These are phyloP conservation scores for Pythium volutum DNA, from an alignment of 352 stramenopile genomes.

Conservation along the genomic window DNA sequence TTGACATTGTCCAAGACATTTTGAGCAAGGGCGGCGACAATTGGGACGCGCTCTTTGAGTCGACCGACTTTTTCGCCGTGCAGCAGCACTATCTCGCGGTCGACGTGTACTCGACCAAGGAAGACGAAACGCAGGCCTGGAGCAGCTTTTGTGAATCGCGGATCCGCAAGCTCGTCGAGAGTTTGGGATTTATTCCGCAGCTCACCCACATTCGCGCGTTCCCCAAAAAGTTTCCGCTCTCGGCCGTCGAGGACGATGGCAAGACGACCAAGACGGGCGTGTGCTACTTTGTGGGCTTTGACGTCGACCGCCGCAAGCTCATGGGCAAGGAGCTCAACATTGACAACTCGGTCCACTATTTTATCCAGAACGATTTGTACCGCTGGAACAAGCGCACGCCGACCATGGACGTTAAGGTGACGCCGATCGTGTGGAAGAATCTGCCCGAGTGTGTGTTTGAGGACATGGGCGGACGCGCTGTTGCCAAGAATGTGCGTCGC, in stretches of 20 bases:
- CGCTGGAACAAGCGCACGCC: conserved; percentile 86
- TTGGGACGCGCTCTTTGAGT: conserved; percentile 77
- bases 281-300: conserved; percentile 86
- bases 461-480: conserved; percentile 70
- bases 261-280: conserved; percentile 55
- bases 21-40: conserved; percentile 77
- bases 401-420: conserved; percentile 86
- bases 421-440: conserved; percentile 83
- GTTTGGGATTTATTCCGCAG: conserved; percentile 75
- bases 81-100: conserved; percentile 91
- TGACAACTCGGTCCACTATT: conserved; percentile 84
- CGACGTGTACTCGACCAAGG: conserved; percentile 87
- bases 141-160: conserved; percentile 93
- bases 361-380: conserved; percentile 88
- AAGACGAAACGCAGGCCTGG: conserved; percentile 92
- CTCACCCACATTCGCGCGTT: conserved; percentile 81
- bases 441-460: conserved; percentile 84
- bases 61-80: conserved; percentile 85
- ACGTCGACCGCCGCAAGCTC: conserved; percentile 77
- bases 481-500: conserved; percentile 54
- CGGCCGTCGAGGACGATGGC: conserved; percentile 36
- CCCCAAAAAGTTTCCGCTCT: conserved; percentile 83
- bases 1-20: conserved; percentile 81
- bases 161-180: conserved; percentile 90
- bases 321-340: conserved; percentile 81